Evolutionary conservation across 176 grass and related monocot species (phyloP).

Genomic region (Oropetium thomaeum): DNA sequence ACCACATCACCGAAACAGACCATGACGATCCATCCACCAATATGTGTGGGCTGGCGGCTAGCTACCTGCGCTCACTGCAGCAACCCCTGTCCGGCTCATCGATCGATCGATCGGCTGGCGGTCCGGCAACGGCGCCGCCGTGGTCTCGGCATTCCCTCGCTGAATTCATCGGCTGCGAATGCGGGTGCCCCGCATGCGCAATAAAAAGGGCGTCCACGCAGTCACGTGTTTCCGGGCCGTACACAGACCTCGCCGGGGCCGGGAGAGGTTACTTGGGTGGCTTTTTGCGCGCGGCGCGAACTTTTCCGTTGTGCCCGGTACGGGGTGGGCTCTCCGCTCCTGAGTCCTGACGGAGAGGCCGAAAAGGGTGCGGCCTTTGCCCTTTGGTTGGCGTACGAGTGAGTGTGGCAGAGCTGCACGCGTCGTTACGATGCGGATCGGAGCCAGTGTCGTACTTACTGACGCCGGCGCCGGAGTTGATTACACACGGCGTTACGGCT

Average conservation of each 20-base stretch:
- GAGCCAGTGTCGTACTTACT: no score
- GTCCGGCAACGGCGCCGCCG: neutral
- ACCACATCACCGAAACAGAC: neutral
- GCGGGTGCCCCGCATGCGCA: conserved; percentile 36
- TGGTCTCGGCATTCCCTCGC: neutral
- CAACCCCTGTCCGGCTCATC: neutral
- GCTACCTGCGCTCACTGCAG: neutral
- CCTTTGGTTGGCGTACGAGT: neutral
- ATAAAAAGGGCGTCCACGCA: conserved; percentile 18
- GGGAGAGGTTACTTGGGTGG: no score
- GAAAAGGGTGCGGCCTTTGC: neutral
- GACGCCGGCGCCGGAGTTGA: no score
- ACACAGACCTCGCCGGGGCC: no score
- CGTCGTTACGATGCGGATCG: no score
- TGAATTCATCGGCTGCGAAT: no score
- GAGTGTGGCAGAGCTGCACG: no score
- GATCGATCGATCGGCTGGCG: no score
- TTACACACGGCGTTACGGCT: no score
- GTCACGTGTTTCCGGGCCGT: neutral
- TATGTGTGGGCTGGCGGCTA: no score
- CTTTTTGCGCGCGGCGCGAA: neutral
- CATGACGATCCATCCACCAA: no score
- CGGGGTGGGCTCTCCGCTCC: neutral
- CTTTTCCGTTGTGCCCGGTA: neutral
- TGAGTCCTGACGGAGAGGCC: neutral